Base-by-base conservation (phyloP, 2,329 filamentous ascomycete species). In the Colletotrichum higginsianum region DNA sequence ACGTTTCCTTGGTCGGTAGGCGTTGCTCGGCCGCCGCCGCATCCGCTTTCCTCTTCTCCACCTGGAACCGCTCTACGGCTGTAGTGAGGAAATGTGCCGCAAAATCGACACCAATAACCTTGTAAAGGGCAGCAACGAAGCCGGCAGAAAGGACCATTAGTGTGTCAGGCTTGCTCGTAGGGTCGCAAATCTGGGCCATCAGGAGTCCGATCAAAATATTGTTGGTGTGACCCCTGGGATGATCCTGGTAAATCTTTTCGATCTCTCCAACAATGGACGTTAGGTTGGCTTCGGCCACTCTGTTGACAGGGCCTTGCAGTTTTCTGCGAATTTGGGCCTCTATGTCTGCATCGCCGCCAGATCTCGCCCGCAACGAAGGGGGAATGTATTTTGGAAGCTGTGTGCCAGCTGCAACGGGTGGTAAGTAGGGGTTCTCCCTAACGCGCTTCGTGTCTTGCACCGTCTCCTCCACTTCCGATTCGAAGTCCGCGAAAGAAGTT, bases 111-210 rank as follows among this genome's bases (percentile, higher is more conserved):
- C 96, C 96, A 55, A 96, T 88, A 8, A 96, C 87, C 78, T 94
- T 97, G 83, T 98, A 98, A 1, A 97, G 82, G 0, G 95, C 94
- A 6, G 96, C 91, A 46, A 96, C 90, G 78, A 98, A 98, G 5
- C 95, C 96, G 47, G 95, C 95, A 67, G 95, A 93, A 13, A 98
- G 88, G 62, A 98, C 94, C 66, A 98, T 90, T 76, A 98, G 97
- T 0, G 95, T 96, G 76, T 98, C 96, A 6, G 93, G 91, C 2
- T 98, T 85, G 53, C 86, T 90, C 30, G 95, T 93, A 8, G 91
- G 89, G 76, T 97, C 94, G 77, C 91, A 92, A 40, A 98, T 89
- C 71, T 96, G 89, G n/a, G 90, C 89, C 72, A 98, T 86, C 0
- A 98, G 84, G 1, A 96, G 85, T 73, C 95, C 91, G 3, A 95